Evolutionary conservation across 768 basidiomycete species (phyloP).

Genomic region (Multifurca ochricompacta): DNA sequence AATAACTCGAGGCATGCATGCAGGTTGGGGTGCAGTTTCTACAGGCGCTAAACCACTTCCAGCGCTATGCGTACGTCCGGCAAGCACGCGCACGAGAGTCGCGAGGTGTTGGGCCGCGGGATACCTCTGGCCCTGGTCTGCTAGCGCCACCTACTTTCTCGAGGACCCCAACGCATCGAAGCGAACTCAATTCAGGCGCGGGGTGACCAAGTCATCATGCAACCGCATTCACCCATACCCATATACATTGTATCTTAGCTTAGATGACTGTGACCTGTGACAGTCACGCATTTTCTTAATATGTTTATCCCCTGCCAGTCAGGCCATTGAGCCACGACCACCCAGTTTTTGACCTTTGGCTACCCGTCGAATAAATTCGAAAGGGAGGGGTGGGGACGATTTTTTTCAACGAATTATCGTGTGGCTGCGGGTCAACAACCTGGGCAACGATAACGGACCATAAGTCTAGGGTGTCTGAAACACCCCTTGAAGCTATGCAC

Average conservation of each 20-base stretch:
- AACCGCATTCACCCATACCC: not conserved
- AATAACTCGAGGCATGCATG: not conserved
- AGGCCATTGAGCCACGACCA: too few relatives aligned
- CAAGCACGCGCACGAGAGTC: slow-evolving; percentile 63
- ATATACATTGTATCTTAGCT: too few relatives aligned
- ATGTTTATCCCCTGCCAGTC: too few relatives aligned
- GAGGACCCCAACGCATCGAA: slow-evolving; percentile 8
- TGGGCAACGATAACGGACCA: too few relatives aligned
- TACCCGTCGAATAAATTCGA: too few relatives aligned
- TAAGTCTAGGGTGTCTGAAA: too few relatives aligned
- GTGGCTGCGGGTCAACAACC: too few relatives aligned
- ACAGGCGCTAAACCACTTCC: slow-evolving; percentile 79
- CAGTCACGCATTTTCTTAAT: not conserved
- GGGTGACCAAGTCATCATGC: not conserved
- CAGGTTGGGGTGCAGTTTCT: slow-evolving; percentile 77
- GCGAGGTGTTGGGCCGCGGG: slow-evolving; percentile 7
- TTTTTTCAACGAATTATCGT: too few relatives aligned
- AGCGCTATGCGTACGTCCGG: slow-evolving; percentile 79
- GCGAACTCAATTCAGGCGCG: slow-evolving; percentile 10
- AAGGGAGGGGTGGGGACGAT: too few relatives aligned
- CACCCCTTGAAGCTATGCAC: too few relatives aligned
- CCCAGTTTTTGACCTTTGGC: too few relatives aligned
- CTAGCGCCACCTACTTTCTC: slow-evolving; percentile 14
- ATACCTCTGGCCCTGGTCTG: not conserved
- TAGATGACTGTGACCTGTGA: too few relatives aligned